Evolutionary conservation across 2,329 filamentous ascomycete genomes (phyloP), one percentile per base, ranked within the genome.

Genomic region (Alternaria consortialis): DNA sequence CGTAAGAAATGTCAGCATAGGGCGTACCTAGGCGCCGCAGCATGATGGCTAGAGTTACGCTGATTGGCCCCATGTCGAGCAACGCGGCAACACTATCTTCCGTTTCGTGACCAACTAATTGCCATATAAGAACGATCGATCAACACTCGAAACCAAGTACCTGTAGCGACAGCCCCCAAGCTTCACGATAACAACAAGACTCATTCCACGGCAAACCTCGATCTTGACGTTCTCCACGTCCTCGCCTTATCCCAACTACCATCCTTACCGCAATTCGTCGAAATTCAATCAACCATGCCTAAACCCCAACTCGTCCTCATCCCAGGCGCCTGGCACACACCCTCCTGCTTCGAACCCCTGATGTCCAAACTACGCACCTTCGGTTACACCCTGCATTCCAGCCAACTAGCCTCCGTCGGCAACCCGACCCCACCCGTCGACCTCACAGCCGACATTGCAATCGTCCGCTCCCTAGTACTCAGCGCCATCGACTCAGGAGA

Each of bases 401-500:
- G 13, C 8, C n/a, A 39, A 12, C n/a, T 39, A 4, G 37, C 37
- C 17, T 39, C 37, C n/a, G 37, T 39, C 8, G 37, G n/a, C 37
- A 39, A 39, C 7, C 37, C 37, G 65, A 23, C 66, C 12, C 66
- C 72, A 4, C 71, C 73, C 3, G 63, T 66, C 7, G 75, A 76
- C 31, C 73, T 76, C 39, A 73, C 79, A 11, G 7, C 17, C 9
- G 37, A 39, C 37, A 20, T 39, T 17, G 72, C 73, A 0, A 62
- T 72, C 11, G 73, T 81, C 12, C 72, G 68, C 5, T 57, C 73
- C 5, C 64, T 77, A 3, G 62, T 82, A 20, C 65, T 75, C 13
- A 53, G 65, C 5, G 76, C 82, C 5, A 78, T 82, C 8, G 76
- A 15, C 62, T 68, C 3, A 78, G 78, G 15, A 20, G 20, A 20